A percentile compares a stretch with the other conserved stretches of the same genome.
phyloP scores from a whole-genome alignment of 2,329 filamentous ascomycete species.

The Dactylellina haptotyla region DNA sequence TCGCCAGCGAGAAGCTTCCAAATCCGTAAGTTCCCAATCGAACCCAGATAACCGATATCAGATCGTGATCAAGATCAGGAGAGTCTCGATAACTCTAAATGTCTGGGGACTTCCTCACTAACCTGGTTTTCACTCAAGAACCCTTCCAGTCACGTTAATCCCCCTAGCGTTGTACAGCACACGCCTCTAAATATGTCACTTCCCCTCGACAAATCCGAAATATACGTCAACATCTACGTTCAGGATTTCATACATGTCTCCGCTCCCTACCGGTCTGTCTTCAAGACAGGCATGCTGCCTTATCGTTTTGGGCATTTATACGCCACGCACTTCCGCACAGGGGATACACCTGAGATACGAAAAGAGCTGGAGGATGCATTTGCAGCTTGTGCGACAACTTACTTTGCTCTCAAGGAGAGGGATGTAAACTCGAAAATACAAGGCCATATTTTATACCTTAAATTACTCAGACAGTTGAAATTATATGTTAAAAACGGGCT shows the following conservation, averaged over 20 bases:
- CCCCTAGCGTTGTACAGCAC: constrained; percentile 9
- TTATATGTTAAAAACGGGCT: constrained; percentile 47
- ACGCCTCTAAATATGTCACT: constrained; percentile 35
- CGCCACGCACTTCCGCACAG: constrained; percentile 46
- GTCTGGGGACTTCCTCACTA: too few species aligned
- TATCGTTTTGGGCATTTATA: constrained; percentile 49
- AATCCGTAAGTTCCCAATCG: constrained; percentile 28
- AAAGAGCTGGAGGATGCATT: constrained; percentile 51
- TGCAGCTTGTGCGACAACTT: constrained; percentile 42
- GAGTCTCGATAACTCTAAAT: too few species aligned
- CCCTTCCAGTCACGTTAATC: neutral
- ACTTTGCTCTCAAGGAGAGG: constrained; percentile 45
- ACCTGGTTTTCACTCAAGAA: neutral
- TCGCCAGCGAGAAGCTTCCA: constrained; percentile 8
- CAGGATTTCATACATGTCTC: constrained; percentile 53
- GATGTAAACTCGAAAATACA: constrained; percentile 50
- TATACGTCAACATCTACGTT: constrained; percentile 48
- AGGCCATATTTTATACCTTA: constrained; percentile 44
- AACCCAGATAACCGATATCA: neutral
- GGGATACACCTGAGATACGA: constrained; percentile 43
- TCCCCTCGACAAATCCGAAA: constrained; percentile 40
- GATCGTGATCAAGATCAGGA: too few species aligned
- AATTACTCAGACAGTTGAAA: constrained; percentile 44
- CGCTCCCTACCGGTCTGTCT: constrained; percentile 39
- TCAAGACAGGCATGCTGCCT: constrained; percentile 50